phyloP scores from a whole-genome alignment of 352 stramenopile genomes.

The Pythium brachiatum region DNA sequence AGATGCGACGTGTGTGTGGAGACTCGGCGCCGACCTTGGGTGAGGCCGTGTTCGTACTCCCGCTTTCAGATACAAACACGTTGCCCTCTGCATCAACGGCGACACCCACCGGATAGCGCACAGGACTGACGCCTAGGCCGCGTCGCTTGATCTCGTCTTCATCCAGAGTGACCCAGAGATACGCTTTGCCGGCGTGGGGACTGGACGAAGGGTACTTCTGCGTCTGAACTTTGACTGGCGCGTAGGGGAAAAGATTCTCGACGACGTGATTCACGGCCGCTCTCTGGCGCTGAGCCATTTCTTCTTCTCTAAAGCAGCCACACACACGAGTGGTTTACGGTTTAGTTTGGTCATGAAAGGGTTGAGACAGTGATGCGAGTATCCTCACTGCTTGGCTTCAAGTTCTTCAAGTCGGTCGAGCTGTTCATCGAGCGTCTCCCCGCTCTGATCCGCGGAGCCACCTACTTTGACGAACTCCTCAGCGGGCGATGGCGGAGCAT shows the following conservation, averaged over 20 bases:
- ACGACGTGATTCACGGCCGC: conserved; percentile 61
- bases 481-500: background rate
- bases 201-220: conserved; percentile 62
- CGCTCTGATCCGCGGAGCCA: background rate
- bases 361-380: background rate
- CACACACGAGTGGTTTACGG: too few relatives aligned
- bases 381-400: conserved; percentile 42
- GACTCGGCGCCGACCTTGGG: conserved; percentile 6
- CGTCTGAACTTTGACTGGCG: conserved; percentile 67
- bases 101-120: conserved; percentile 67
- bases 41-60: background rate
- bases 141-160: conserved; percentile 60
- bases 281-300: conserved; percentile 45
- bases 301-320: conserved; percentile 35
- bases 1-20: conserved; percentile 44
- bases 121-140: conserved; percentile 34
- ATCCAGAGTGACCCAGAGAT: conserved; percentile 77
- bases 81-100: conserved; percentile 68
- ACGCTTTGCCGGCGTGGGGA: conserved; percentile 57
- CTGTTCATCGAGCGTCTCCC: conserved; percentile 31
- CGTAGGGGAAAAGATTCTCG: conserved; percentile 78
- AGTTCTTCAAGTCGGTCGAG: conserved; percentile 59
- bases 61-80: conserved; percentile 61
- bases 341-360: too few relatives aligned
- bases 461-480: background rate